Evolutionary conservation across 2,329 filamentous ascomycete species (phyloP).

Genomic region (Sporothrix mexicana): DNA sequence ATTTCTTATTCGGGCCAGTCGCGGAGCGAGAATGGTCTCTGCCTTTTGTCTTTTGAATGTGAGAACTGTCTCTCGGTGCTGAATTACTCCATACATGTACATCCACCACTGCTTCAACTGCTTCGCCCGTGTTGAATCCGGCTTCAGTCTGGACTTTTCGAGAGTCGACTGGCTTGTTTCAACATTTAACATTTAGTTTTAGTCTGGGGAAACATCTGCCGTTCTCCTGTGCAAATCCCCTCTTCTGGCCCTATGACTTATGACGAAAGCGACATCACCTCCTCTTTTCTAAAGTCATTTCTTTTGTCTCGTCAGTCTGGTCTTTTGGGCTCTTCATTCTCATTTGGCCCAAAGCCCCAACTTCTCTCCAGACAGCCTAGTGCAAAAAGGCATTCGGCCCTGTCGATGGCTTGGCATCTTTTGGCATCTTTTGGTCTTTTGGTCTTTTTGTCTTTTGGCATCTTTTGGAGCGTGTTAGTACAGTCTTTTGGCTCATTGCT

Average conservation of each 20-base stretch:
- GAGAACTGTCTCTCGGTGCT: neutral
- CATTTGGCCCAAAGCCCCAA: neutral
- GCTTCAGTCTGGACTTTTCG: neutral
- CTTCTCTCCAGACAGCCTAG: neutral
- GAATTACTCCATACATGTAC: too few relatives aligned
- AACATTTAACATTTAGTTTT: too few relatives aligned
- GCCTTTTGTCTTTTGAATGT: neutral
- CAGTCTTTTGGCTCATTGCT: slow-evolving; percentile 3
- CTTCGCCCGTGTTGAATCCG: slow-evolving; percentile 1
- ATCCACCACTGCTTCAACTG: neutral
- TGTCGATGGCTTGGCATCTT: slow-evolving; percentile 15
- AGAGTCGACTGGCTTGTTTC: neutral
- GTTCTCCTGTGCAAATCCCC: too few relatives aligned
- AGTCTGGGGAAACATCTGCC: slow-evolving; percentile 11
- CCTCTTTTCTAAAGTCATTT: neutral
- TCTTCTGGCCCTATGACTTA: too few relatives aligned
- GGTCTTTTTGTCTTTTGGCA: too few relatives aligned
- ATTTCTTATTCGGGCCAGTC: neutral
- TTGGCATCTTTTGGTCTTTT: too few relatives aligned
- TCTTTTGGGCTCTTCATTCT: too few relatives aligned
- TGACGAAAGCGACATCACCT: slow-evolving; percentile 9
- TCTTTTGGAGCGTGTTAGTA: too few relatives aligned
- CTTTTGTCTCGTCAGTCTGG: too few relatives aligned
- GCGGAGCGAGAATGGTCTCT: slow-evolving; percentile 12
- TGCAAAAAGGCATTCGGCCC: slow-evolving; percentile 18